phyloP scores from a whole-genome alignment of 352 stramenopile genomes.

The Phytophthora uliginosa region DNA sequence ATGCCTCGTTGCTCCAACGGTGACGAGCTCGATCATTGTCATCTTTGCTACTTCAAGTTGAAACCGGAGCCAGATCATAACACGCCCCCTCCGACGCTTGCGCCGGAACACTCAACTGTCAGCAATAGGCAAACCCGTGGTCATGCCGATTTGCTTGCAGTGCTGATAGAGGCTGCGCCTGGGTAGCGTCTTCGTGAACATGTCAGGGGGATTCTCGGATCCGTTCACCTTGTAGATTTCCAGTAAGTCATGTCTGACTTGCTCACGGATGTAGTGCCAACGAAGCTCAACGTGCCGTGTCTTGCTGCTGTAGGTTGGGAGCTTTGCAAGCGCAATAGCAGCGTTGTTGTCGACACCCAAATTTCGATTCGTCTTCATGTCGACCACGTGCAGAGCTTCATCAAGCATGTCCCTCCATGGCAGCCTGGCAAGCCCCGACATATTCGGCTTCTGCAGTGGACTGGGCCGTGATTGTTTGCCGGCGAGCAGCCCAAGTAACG shows the following conservation, averaged over 20 bases:
- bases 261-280: neutral
- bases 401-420: constrained; percentile 28
- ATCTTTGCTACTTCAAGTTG: neutral
- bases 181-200: neutral
- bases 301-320: constrained; percentile 19
- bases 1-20: neutral
- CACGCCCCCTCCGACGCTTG: neutral
- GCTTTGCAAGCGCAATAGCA: constrained; percentile 8
- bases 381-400: constrained; percentile 9
- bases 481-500: constrained; percentile 10
- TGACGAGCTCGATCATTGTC: neutral
- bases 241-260: neutral
- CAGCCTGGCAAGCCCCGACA: constrained; percentile 11
- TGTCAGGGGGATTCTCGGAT: neutral
- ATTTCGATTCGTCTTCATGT: neutral
- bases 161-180: neutral
- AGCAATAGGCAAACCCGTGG: too few species aligned
- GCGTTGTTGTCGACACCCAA: constrained; percentile 20
- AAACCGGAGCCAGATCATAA: neutral
- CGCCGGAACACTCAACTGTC: too few species aligned
- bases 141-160: too few species aligned
- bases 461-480: constrained; percentile 21
- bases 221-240: neutral
- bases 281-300: constrained; percentile 3
- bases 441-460: constrained; percentile 30